Evolutionary conservation across 1,284 basidiomycete genomes (phyloP).

Genomic region (Trichosporon faecale): DNA sequence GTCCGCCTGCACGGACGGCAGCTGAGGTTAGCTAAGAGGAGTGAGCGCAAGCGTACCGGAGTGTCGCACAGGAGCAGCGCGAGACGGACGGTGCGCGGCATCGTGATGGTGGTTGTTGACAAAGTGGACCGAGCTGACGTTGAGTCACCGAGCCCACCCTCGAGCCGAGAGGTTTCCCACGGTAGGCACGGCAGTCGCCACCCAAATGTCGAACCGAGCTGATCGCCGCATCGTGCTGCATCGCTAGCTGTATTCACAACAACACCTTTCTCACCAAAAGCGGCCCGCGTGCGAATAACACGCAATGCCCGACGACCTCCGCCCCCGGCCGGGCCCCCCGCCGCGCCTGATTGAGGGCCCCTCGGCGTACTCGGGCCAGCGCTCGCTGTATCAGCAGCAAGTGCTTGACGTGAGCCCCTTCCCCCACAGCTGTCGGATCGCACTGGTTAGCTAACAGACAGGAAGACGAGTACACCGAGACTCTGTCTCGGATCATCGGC

Average conservation of each 20-base stretch:
- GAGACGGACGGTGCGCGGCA: slow-evolving; percentile 38
- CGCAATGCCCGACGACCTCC: slow-evolving; percentile 26
- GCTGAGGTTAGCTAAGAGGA: slow-evolving; percentile 25
- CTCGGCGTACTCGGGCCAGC: slow-evolving; percentile 28
- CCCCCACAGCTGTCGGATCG: not conserved
- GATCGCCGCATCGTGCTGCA: not conserved
- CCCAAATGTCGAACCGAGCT: slow-evolving; percentile 10
- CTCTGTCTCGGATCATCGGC: slow-evolving; percentile 88
- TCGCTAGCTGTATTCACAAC: not conserved
- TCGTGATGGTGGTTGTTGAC: slow-evolving; percentile 8
- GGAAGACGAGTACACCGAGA: slow-evolving; percentile 91
- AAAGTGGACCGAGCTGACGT: not conserved
- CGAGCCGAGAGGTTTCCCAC: not conserved
- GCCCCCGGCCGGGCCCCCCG: slow-evolving; percentile 35
- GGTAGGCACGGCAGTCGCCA: not conserved
- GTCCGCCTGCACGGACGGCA: slow-evolving; percentile 40
- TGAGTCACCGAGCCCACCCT: slow-evolving; percentile 3
- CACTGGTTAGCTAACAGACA: slow-evolving; percentile 25
- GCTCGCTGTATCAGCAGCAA: slow-evolving; percentile 45
- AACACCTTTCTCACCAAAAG: not conserved
- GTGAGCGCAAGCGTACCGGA: slow-evolving; percentile 35
- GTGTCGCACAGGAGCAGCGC: slow-evolving; percentile 51
- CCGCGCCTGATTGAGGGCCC: slow-evolving; percentile 38
- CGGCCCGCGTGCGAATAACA: not conserved
- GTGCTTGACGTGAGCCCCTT: slow-evolving; percentile 41